Base-by-base conservation (phyloP, 345 rosid species). In the Melaleuca alternifolia region DNA sequence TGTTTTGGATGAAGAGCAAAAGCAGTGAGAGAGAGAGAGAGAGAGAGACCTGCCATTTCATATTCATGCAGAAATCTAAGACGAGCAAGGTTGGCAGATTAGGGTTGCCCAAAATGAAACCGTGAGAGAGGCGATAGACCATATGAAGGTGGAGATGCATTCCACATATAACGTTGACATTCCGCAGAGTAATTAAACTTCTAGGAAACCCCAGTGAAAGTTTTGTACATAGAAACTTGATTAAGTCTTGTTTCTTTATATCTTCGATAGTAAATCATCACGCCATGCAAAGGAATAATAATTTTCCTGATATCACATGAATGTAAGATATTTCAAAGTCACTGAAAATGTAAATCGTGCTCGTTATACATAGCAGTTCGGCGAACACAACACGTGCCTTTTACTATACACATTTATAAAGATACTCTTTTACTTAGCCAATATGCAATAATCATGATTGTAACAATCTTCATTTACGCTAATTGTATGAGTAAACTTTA, bases 251-350 rank as follows among this genome's bases (percentile, higher is more conserved):
- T 54, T 20, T 24, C 20, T 54, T 3, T 21, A 59, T 1, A 59
- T n/a, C 15, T 12, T 8, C 16, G 16, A 59, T 12, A 8, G n/a
- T n/a, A 26, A 59, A 11, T 16, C 16, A 8, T 59, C 71, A 28
- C 8, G 16, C 12, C 16, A 2, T 59, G n/a, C 18, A 6, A 0
- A 59, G n/a, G 9, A 1, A n/a, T 28, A 7, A 2, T 26, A 11
- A 57, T 12, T 16, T n/a, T 59, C 33, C 33, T 16, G 8, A 59
- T 13, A 59, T 59, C 3, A 0, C n/a, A 12, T 8, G 15, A n/a
- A 59, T 0, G 18, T n/a, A 5, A n/a, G 1, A 12, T n/a, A 1
- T 26, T 28, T 59, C 0, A n/a, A 6, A 7, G 1, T 59, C 33
- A 59, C 1, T 59, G 71, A 59, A 6, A 59, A 59, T 6, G 11